These are phyloP conservation scores for Tuber melanosporum DNA, from an alignment of 495 filamentous ascomycete genomes.

Conservation along the genomic window DNA sequence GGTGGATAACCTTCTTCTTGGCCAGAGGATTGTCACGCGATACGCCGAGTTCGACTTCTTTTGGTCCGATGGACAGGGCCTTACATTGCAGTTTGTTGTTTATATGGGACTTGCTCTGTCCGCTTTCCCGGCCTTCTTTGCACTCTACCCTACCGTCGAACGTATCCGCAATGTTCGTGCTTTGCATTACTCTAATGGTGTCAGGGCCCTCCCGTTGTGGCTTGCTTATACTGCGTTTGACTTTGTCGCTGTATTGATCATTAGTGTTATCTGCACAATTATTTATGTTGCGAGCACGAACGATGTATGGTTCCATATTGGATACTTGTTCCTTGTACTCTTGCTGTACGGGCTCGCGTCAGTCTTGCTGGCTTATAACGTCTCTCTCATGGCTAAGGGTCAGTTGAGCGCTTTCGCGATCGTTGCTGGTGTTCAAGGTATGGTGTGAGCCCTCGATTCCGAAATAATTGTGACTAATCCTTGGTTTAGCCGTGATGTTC, in stretches of 20 bases:
- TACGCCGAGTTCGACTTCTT: slow-evolving; percentile 66
- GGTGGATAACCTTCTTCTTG: slow-evolving; percentile 51
- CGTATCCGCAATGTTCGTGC: slow-evolving; percentile 68
- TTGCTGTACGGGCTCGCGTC: slow-evolving; percentile 68
- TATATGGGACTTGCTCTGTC: slow-evolving; percentile 63
- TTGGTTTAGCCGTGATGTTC: slow-evolving; percentile 53
- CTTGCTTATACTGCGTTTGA: slow-evolving; percentile 72
- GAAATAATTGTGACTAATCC: background rate
- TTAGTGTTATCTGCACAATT: slow-evolving; percentile 54
- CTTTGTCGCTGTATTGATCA: slow-evolving; percentile 59
- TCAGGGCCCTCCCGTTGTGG: slow-evolving; percentile 66
- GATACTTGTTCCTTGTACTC: slow-evolving; percentile 69
- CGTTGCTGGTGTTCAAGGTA: slow-evolving; percentile 63
- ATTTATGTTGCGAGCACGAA: slow-evolving; percentile 56
- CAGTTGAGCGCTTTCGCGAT: slow-evolving; percentile 71
- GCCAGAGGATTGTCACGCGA: slow-evolving; percentile 56
- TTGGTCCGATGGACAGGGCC: slow-evolving; percentile 55
- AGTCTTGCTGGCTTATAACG: slow-evolving; percentile 62
- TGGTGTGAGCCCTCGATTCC: slow-evolving; percentile 65
- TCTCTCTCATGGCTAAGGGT: slow-evolving; percentile 62
- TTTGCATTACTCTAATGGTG: slow-evolving; percentile 81
- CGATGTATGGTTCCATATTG: slow-evolving; percentile 64
- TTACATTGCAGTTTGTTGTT: slow-evolving; percentile 65
- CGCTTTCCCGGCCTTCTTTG: slow-evolving; percentile 75
- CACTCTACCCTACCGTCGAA: slow-evolving; percentile 76